These are phyloP conservation scores for Termitomyces sp. DNA, from an alignment of 768 basidiomycete species.

Conservation along the genomic window DNA sequence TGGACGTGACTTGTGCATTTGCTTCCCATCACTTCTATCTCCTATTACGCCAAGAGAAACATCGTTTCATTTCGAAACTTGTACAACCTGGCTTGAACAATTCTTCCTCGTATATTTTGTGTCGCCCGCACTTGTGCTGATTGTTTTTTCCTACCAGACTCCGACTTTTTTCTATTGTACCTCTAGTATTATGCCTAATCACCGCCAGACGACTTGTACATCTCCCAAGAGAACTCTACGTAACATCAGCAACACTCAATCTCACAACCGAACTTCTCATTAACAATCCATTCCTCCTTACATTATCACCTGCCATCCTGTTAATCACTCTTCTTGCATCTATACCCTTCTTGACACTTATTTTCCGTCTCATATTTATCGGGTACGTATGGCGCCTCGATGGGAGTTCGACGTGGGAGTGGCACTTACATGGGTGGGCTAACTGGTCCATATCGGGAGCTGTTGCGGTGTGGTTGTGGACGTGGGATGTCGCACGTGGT, in stretches of 20 bases:
- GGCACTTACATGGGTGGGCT: conserved; percentile 37
- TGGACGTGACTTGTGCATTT: not conserved
- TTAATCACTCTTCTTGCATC: conserved; percentile 63
- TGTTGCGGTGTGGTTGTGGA: conserved; percentile 63
- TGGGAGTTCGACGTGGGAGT: conserved; percentile 29
- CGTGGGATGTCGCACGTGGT: conserved; percentile 80
- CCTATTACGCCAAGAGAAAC: conserved; percentile 6
- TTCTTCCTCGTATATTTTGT: not conserved
- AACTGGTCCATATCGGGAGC: conserved; percentile 48
- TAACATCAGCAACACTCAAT: conserved; percentile 52
- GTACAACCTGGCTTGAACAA: not conserved
- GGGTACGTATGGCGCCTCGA: conserved; percentile 40
- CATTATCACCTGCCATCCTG: conserved; percentile 71
- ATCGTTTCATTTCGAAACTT: not conserved
- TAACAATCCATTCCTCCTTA: conserved; percentile 69
- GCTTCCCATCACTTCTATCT: not conserved
- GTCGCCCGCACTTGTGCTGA: conserved; percentile 6
- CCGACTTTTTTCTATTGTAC: conserved; percentile 74
- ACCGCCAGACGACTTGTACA: conserved; percentile 70
- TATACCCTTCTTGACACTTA: conserved; percentile 75
- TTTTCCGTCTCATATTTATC: conserved; percentile 73
- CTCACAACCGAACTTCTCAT: conserved; percentile 71
- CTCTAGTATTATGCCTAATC: conserved; percentile 63
- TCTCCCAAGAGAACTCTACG: conserved; percentile 69
- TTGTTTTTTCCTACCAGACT: conserved; percentile 36